A percentile compares a stretch with the other conserved stretches of the same genome.
These are phyloP conservation scores for Fusarium austroafricanum DNA, from an alignment of 2,329 filamentous ascomycete species.

Conservation along the genomic window DNA sequence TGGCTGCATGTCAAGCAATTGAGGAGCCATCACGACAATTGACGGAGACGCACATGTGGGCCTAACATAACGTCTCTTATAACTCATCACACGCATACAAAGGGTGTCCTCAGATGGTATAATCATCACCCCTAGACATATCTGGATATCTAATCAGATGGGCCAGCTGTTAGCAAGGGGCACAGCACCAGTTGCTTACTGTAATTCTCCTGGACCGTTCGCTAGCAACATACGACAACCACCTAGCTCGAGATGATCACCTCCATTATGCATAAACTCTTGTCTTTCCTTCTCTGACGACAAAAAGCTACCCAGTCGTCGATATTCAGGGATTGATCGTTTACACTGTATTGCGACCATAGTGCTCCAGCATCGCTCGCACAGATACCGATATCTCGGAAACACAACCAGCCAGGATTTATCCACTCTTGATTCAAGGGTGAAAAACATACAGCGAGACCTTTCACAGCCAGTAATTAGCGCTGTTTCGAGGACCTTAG, in stretches of 20 bases:
- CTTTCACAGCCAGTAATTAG: conserved; percentile 35
- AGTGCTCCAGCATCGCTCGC: conserved; percentile 1
- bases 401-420: conserved; percentile 43
- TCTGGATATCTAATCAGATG: conserved; percentile 28
- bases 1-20: conserved; percentile 1
- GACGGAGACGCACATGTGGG: conserved; percentile 6
- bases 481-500: conserved; percentile 36
- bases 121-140: neutral
- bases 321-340: conserved; percentile 9
- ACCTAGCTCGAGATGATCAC: neutral
- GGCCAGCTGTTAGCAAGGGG: conserved; percentile 6
- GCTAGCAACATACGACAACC: neutral
- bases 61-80: conserved; percentile 13
- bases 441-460: conserved; percentile 20
- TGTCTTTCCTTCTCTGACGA: conserved; percentile 5
- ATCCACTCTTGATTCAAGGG: conserved; percentile 41
- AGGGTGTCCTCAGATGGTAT: neutral
- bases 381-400: conserved; percentile 47
- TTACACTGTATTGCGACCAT: conserved; percentile 5
- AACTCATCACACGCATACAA: neutral
- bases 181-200: conserved; percentile 14
- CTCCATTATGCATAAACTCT: neutral
- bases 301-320: conserved; percentile 6
- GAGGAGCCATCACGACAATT: conserved; percentile 11
- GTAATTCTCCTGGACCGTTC: conserved; percentile 1